Evolutionary conservation across 2,329 filamentous ascomycete genomes (phyloP).

Genomic region (Hymenoscyphus occultus): DNA sequence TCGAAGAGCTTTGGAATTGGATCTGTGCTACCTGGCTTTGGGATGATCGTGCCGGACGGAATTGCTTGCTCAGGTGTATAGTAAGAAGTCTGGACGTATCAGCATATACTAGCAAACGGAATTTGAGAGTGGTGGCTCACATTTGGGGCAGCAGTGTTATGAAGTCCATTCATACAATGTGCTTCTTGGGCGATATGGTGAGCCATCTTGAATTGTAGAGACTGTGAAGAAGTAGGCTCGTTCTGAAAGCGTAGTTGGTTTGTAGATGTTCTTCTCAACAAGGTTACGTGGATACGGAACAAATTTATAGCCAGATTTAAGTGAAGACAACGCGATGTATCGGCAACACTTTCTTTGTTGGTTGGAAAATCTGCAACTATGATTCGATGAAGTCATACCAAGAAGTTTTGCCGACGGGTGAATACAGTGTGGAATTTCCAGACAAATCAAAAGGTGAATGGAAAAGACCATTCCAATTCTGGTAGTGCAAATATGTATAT

Average conservation of each 20-base stretch:
- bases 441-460: not conserved
- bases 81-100: constrained; percentile 33
- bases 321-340: not conserved
- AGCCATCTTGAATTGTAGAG: not conserved
- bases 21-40: constrained; percentile 41
- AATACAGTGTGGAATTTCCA: no score
- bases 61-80: constrained; percentile 46
- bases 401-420: not conserved
- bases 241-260: not conserved
- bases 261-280: not conserved
- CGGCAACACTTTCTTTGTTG: no score
- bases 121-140: not conserved
- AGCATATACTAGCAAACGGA: not conserved
- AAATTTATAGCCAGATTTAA: not conserved
- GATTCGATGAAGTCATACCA: not conserved
- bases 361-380: not conserved
- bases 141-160: not conserved
- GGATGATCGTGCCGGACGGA: constrained; percentile 42
- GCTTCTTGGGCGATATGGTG: not conserved
- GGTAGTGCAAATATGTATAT: not conserved
- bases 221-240: not conserved
- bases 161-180: not conserved
- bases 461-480: not conserved
- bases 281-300: not conserved
- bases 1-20: constrained; percentile 47